Evolutionary conservation across 2,329 filamentous ascomycete genomes (phyloP).

Genomic region (Sclerotinia sclerotiorum): DNA sequence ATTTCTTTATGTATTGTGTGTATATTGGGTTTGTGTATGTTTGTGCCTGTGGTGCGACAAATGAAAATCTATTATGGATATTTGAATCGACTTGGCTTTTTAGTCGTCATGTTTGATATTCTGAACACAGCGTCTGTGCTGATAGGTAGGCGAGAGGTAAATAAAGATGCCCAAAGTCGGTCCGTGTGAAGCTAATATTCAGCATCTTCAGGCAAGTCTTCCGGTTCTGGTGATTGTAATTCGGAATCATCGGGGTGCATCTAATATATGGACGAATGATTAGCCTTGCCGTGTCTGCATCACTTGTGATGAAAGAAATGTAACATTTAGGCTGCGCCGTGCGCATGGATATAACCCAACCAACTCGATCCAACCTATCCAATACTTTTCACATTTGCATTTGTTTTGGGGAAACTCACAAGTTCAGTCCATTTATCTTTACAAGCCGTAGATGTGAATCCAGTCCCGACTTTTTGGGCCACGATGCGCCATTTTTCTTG

Average conservation of each 20-base stretch:
- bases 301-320: conserved; percentile 2
- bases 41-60: not conserved
- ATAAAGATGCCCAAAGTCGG: not conserved
- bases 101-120: not conserved
- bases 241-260: conserved; percentile 18
- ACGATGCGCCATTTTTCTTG: conserved; percentile 93
- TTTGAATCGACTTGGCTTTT: not conserved
- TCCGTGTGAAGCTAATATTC: conserved; percentile 8
- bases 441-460: conserved; percentile 84
- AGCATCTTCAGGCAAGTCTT: conserved; percentile 1
- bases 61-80: not conserved
- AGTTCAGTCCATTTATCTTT: conserved; percentile 56
- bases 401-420: conserved; percentile 9
- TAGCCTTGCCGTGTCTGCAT: not conserved
- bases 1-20: not conserved
- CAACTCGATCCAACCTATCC: not conserved
- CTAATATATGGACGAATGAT: not conserved
- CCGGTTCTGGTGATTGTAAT: conserved; percentile 6
- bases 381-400: not conserved
- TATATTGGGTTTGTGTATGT: not conserved
- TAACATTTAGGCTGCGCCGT: not conserved
- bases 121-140: not conserved
- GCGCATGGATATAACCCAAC: conserved; percentile 5
- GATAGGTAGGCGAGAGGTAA: not conserved
- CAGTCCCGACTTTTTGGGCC: conserved; percentile 84